Evolutionary conservation across 2,329 filamentous ascomycete species (phyloP).

Genomic region (Trichoderma lentiforme): DNA sequence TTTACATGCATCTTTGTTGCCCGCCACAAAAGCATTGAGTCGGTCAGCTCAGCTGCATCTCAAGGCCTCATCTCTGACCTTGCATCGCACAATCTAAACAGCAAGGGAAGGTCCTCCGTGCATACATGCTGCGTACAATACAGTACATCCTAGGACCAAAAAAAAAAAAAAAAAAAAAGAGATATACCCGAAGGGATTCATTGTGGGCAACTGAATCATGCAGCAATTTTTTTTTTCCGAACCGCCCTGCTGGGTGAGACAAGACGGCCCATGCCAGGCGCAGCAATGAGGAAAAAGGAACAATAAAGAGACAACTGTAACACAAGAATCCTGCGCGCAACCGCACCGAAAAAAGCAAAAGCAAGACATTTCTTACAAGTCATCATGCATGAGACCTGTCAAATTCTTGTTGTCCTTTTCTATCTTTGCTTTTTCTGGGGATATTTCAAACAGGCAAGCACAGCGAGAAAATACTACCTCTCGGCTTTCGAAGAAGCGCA

Average conservation of each 20-base stretch:
- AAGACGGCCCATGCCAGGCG: background rate
- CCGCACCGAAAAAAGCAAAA: background rate
- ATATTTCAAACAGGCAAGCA: background rate
- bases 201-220: background rate
- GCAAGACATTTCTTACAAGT: background rate
- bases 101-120: background rate
- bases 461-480: background rate
- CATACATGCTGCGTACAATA: background rate
- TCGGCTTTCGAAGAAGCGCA: background rate
- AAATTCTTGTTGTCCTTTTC: background rate
- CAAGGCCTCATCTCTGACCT: background rate
- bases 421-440: background rate
- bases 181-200: slow-evolving; percentile 1
- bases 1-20: background rate
- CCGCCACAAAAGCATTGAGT: background rate
- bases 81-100: background rate
- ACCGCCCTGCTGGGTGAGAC: slow-evolving; percentile 11
- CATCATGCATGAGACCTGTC: background rate
- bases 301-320: background rate
- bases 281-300: background rate
- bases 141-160: background rate
- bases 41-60: background rate
- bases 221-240: background rate
- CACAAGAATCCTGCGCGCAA: background rate
- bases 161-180: background rate